These are phyloP conservation scores for Geopyxis carbonaria DNA, from an alignment of 495 filamentous ascomycete genomes.

Conservation along the genomic window DNA sequence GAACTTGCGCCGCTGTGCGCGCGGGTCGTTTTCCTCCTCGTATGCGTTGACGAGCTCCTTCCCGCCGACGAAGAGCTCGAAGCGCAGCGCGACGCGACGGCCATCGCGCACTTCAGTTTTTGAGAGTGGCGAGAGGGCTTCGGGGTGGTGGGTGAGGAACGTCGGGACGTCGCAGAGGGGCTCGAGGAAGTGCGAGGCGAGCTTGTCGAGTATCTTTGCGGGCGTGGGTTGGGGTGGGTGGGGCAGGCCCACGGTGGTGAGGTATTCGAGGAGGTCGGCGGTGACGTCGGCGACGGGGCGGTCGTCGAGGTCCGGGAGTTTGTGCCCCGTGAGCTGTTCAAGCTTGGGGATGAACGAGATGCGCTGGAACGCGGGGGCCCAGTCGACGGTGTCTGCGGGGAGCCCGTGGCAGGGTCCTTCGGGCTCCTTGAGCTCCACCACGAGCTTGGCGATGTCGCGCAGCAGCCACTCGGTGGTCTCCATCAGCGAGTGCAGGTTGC, in stretches of 20 bases:
- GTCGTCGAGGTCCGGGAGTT: conserved; percentile 49
- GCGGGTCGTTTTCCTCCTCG: conserved; percentile 92
- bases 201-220: conserved; percentile 67
- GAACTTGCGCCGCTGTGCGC: conserved; percentile 74
- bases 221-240: conserved; percentile 40
- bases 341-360: conserved; percentile 73
- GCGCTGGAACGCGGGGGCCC: conserved; percentile 31
- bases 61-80: conserved; percentile 70
- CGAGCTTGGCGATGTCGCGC: conserved; percentile 37
- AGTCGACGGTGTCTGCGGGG: conserved; percentile 4
- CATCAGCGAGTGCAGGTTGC: conserved; percentile 61
- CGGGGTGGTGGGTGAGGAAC: conserved; percentile 82
- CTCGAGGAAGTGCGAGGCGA: conserved; percentile 63
- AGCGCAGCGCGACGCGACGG: conserved; percentile 49
- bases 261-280: conserved; percentile 38
- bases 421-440: conserved; percentile 33
- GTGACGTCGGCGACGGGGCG: conserved; percentile 33
- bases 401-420: conserved; percentile 32
- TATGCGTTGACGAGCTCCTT: conserved; percentile 84
- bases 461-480: conserved; percentile 52
- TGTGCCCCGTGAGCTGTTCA: conserved; percentile 43
- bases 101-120: conserved; percentile 44
- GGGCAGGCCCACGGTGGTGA: conserved; percentile 21
- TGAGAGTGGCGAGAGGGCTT: conserved; percentile 76
- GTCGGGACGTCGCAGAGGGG: conserved; percentile 51